These are phyloP conservation scores for Sindora glabra DNA, from an alignment of 306 rosid genomes.

Conservation along the genomic window DNA sequence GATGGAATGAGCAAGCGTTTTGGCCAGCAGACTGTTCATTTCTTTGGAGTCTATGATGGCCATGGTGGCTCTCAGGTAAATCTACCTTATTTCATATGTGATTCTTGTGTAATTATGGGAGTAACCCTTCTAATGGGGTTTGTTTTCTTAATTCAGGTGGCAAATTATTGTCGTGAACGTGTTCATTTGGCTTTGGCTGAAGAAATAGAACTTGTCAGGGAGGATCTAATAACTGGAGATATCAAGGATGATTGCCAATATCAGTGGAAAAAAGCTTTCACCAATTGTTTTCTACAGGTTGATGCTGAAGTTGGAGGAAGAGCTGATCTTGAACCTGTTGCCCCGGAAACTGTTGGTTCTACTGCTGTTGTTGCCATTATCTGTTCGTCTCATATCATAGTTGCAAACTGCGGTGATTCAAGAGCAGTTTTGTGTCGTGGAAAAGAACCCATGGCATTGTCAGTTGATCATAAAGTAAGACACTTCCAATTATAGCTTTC, in stretches of 20 bases:
- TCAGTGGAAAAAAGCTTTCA: conserved; percentile 65
- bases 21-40: conserved; percentile 56
- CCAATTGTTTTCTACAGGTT: conserved; percentile 67
- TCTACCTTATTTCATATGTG: background rate
- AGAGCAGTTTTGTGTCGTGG: conserved; percentile 90
- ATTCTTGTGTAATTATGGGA: background rate
- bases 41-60: conserved; percentile 87
- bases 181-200: conserved; percentile 79
- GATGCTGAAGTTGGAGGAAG: conserved; percentile 82
- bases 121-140: conserved; percentile 5
- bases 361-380: conserved; percentile 74
- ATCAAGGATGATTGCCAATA: conserved; percentile 49
- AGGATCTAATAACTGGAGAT: conserved; percentile 34
- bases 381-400: conserved; percentile 78
- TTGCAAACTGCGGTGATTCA: conserved; percentile 88
- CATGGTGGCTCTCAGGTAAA: conserved; percentile 88
- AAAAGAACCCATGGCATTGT: conserved; percentile 78
- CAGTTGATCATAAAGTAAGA: conserved; percentile 80
- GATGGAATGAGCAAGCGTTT: conserved; percentile 51
- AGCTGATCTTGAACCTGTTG: conserved; percentile 47
- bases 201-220: conserved; percentile 55
- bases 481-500: conserved; percentile 7
- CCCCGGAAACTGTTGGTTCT: conserved; percentile 93
- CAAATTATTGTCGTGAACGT: conserved; percentile 71
- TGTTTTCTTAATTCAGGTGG: conserved; percentile 51